Evolutionary conservation across 139 green algal genomes (phyloP), one percentile per base, ranked within the genome.

Genomic region (Chlorella sp.): DNA sequence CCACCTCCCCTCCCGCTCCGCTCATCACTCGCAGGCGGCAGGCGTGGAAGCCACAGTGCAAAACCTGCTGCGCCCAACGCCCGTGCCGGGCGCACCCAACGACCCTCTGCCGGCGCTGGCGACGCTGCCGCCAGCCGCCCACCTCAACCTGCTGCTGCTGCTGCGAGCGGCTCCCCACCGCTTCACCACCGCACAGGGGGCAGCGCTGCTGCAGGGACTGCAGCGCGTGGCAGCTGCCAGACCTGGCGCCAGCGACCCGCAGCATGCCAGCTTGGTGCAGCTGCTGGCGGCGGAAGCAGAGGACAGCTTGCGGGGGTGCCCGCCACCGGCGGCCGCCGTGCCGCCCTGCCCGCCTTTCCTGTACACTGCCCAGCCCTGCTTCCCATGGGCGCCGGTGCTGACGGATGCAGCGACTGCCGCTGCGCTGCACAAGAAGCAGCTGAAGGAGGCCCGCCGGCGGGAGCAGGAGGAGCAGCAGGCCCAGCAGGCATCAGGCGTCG

Each of bases 321-420:
- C 34, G 7, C 17, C 69, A 56, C 36, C 36, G 6, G 20, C 21
- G 32, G n/a, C 63, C 4, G 21, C 41, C 3, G 26, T 74, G 62
- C 78, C 63, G 26, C 25, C 39, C 78, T 83, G 78, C 60, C 78
- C 78, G 1, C 3, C 18, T 18, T 65, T 74, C 18, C 63, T 83
- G 1, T 47, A 51, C 63, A 75, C 78, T 0, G 25, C 78, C 5
- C 16, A 47, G 28, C 63, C 78, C n/a, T 63, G 39, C 63, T 64
- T 83, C 63, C 63, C 63, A 0, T 83, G 78, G 78, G 78, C 78
- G 13, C 63, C 78, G 12, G 62, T 64, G 63, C 60, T 83, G 39
- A 39, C 36, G 4, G 60, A 83, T 28, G 25, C 63, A 32, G 60
- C 28, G 26, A 34, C 73, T 13, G 73, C 73, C 1, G 60, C 57